Evolutionary conservation across 352 stramenopile genomes (phyloP).

Genomic region (Globisporangium heterothallicum): DNA sequence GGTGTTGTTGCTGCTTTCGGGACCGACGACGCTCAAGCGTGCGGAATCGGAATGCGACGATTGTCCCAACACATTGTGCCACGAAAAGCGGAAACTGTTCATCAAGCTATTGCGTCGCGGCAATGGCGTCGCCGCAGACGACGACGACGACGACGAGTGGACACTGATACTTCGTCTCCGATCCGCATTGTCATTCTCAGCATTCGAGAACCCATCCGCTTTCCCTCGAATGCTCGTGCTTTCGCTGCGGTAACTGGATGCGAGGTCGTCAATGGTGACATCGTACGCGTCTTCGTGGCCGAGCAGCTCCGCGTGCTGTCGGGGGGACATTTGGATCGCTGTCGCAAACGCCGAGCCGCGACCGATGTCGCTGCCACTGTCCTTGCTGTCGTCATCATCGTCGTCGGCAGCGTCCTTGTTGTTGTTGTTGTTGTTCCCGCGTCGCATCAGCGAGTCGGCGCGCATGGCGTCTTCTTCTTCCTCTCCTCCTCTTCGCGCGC

Average conservation of each 20-base stretch:
- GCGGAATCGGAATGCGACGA: conserved; percentile 34
- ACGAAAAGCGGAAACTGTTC: conserved; percentile 50
- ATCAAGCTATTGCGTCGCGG: conserved; percentile 32
- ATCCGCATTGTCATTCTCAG: background rate
- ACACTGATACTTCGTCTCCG: background rate
- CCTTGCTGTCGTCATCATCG: too few relatives aligned
- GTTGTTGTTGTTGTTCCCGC: background rate
- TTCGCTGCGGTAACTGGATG: background rate
- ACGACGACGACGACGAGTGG: background rate
- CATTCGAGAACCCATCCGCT: conserved; percentile 2
- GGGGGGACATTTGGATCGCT: conserved; percentile 11
- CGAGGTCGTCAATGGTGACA: conserved; percentile 9
- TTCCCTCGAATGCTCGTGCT: background rate
- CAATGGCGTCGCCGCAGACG: background rate
- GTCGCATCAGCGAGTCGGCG: background rate
- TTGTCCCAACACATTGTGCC: conserved; percentile 48
- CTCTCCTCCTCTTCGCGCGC: background rate
- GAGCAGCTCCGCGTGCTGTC: conserved; percentile 7
- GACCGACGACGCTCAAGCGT: background rate
- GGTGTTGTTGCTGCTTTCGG: conserved; percentile 1
- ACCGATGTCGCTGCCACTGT: background rate
- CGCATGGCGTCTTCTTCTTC: too few relatives aligned
- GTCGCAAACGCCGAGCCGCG: conserved; percentile 12
- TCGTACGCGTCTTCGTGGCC: background rate
- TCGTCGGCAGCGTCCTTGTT: too few relatives aligned